These are phyloP conservation scores for Colletotrichum musicola DNA, from an alignment of 2,329 filamentous ascomycete genomes.

Conservation along the genomic window DNA sequence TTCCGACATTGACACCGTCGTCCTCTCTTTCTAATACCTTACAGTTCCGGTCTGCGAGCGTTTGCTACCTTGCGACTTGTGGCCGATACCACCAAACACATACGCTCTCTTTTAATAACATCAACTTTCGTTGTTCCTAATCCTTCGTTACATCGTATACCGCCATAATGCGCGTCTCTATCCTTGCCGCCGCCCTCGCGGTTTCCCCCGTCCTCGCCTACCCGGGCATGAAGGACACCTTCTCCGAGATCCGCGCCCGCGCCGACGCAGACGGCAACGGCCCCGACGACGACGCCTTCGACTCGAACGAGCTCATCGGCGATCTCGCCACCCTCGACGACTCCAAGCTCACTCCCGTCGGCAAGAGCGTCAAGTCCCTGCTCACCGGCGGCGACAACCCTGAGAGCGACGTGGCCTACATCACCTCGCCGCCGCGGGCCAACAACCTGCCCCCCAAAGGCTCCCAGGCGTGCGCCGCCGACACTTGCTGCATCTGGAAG, in stretches of 20 bases:
- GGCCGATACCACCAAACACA: not conserved
- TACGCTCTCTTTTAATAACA: constrained; percentile 1
- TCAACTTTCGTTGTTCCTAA: constrained; percentile 3
- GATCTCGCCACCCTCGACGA: constrained; percentile 51
- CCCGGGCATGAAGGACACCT: constrained; percentile 38
- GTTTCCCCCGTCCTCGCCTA: constrained; percentile 35
- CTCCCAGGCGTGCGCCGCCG: constrained; percentile 48
- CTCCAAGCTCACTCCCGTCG: constrained; percentile 50
- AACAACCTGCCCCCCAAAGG: constrained; percentile 41
- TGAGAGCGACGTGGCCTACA: constrained; percentile 42
- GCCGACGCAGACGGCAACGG: constrained; percentile 25
- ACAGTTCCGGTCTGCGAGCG: too few relatives aligned
- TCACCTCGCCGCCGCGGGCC: constrained; percentile 3
- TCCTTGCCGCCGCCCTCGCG: constrained; percentile 37
- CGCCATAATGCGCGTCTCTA: constrained; percentile 35
- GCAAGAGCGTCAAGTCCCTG: constrained; percentile 53
- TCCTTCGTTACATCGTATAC: constrained; percentile 40
- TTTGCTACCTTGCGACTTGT: not conserved
- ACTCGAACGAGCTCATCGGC: constrained; percentile 47
- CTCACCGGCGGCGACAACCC: constrained; percentile 48
- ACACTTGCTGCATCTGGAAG: constrained; percentile 60
- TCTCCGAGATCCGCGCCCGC: constrained; percentile 41
- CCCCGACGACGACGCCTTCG: constrained; percentile 18
- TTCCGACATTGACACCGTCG: constrained; percentile 11
- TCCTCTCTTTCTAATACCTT: constrained; percentile 6